These are phyloP conservation scores for Scenedesmus sp. DNA, from an alignment of 163 green algal species.

Conservation along the genomic window DNA sequence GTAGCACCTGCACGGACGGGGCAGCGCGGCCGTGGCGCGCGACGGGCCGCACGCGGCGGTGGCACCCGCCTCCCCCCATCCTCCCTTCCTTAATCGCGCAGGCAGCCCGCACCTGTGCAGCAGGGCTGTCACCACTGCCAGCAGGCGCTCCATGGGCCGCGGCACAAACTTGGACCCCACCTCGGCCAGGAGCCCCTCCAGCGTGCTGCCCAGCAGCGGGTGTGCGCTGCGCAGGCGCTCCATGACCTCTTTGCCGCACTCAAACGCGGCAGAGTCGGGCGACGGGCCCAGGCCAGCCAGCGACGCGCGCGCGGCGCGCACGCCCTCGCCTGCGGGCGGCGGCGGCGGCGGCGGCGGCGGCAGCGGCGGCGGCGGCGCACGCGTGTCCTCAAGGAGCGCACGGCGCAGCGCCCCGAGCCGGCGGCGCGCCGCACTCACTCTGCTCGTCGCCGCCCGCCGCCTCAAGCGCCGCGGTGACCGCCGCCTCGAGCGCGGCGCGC, in stretches of 20 bases:
- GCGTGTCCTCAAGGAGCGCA: neutral
- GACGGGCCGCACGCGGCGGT: neutral
- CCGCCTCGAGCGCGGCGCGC: neutral
- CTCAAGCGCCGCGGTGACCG: conserved; percentile 37
- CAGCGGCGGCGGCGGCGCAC: neutral
- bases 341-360: neutral
- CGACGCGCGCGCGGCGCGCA: conserved; percentile 19
- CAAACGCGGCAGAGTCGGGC: conserved; percentile 76
- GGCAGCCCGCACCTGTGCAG: conserved; percentile 71
- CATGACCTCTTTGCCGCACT: conserved; percentile 90
- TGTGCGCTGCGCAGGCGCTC: conserved; percentile 80
- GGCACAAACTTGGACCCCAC: conserved; percentile 82
- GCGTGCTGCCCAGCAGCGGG: conserved; percentile 42
- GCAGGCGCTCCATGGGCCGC: conserved; percentile 91
- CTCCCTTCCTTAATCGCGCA: neutral
- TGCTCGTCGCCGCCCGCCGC: conserved; percentile 29
- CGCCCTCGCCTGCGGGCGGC: conserved; percentile 7
- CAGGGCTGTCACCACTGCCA: conserved; percentile 95
- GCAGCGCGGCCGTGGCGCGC: neutral
- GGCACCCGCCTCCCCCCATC: neutral
- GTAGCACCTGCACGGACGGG: conserved; percentile 56
- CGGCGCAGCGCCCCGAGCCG: neutral
- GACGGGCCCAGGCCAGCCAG: conserved; percentile 19
- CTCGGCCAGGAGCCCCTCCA: conserved; percentile 65
- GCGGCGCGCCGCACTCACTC: conserved; percentile 7